Evolutionary conservation across 148 eudicot genomes (phyloP).

Genomic region (Vaccinium macrocarpon): DNA sequence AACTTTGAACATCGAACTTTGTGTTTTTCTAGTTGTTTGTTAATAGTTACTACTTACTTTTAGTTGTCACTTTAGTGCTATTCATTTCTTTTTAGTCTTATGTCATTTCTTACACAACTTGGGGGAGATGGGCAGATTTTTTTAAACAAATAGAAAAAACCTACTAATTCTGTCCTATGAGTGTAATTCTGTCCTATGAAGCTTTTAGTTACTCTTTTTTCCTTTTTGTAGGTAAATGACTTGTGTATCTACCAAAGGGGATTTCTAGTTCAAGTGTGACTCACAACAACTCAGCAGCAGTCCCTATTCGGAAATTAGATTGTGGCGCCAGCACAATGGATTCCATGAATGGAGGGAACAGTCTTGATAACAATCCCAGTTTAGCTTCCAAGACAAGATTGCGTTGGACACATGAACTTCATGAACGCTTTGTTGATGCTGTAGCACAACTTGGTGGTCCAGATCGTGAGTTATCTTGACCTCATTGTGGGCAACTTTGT

Average conservation of each 20-base stretch:
- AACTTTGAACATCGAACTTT: too few relatives aligned
- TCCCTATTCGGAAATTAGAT: slow-evolving; percentile 20
- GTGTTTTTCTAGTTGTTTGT: too few relatives aligned
- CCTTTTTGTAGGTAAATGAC: slow-evolving; percentile 18
- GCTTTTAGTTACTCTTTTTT: slow-evolving; percentile 9
- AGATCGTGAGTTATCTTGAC: slow-evolving; percentile 44
- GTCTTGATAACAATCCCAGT: slow-evolving; percentile 33
- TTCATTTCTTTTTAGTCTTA: too few relatives aligned
- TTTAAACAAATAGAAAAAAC: too few relatives aligned
- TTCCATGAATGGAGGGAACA: slow-evolving; percentile 23
- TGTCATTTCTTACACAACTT: too few relatives aligned
- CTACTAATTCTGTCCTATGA: too few relatives aligned
- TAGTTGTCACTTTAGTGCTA: too few relatives aligned
- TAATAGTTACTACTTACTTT: too few relatives aligned
- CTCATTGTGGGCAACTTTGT: slow-evolving; percentile 6
- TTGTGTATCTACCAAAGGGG: slow-evolving; percentile 23
- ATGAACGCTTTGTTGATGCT: slow-evolving; percentile 68
- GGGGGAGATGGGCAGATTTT: too few relatives aligned
- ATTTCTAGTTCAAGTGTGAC: slow-evolving; percentile 25
- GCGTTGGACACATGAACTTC: slow-evolving; percentile 74
- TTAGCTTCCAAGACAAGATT: slow-evolving; percentile 59
- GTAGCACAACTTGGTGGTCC: slow-evolving; percentile 76
- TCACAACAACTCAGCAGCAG: slow-evolving; percentile 14
- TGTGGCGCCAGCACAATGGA: slow-evolving; percentile 32
- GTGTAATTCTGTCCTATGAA: not conserved